A percentile compares a stretch with the other conserved stretches of the same genome.
phyloP scores from a whole-genome alignment of 441 rosid species.

The Euphorbia corollata region DNA sequence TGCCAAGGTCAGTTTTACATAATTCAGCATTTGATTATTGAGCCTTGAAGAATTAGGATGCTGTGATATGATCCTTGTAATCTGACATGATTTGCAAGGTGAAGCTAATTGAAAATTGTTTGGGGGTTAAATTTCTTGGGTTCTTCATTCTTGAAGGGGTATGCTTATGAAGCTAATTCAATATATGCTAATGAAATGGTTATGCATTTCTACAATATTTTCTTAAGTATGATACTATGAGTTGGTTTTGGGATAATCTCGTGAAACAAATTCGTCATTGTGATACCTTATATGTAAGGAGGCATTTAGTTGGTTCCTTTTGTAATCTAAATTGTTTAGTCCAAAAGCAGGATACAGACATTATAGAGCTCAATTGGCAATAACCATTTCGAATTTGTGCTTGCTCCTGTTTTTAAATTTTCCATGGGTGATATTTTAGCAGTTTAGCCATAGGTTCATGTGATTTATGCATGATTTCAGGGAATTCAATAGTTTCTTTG shows the following conservation, averaged over 20 bases:
- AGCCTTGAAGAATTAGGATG: neutral
- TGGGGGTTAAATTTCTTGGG: neutral
- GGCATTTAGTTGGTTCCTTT: neutral
- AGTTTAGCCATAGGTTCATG: neutral
- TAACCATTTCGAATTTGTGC: neutral
- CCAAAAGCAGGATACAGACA: neutral
- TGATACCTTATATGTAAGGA: neutral
- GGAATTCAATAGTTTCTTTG: neutral
- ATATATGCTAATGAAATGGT: neutral
- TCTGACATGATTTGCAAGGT: neutral
- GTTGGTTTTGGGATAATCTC: neutral
- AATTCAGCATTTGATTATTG: neutral
- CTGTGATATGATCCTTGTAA: neutral
- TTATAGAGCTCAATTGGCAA: neutral
- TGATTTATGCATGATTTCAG: neutral
- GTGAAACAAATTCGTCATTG: neutral
- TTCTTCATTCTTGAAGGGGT: neutral
- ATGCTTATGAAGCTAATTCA: no score
- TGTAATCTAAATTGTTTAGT: neutral
- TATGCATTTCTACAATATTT: neutral
- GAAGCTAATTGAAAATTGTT: neutral
- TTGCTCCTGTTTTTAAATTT: neutral
- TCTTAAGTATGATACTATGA: neutral
- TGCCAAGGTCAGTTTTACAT: slow-evolving; percentile 50
- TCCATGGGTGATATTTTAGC: neutral